These are phyloP conservation scores for Galerina marginata DNA, from an alignment of 768 basidiomycete genomes.

Conservation along the genomic window DNA sequence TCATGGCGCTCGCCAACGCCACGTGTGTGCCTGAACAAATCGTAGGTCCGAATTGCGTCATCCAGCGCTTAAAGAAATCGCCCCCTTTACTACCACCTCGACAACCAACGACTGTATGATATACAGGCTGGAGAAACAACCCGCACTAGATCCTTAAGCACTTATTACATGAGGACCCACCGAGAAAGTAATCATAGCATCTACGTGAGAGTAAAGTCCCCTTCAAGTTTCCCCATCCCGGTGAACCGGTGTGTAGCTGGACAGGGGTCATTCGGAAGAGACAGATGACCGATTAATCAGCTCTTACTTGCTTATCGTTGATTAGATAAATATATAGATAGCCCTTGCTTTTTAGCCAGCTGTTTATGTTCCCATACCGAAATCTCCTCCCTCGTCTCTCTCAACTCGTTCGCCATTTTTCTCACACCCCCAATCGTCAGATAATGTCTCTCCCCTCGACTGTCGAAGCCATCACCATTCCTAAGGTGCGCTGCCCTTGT, in stretches of 20 bases:
- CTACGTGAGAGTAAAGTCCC: constrained; percentile 1
- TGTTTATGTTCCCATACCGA: constrained; percentile 17
- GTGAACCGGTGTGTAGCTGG: constrained; percentile 2
- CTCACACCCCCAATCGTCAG: constrained; percentile 19
- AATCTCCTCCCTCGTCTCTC: constrained; percentile 14
- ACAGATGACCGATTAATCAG: constrained; percentile 20
- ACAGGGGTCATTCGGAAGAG: constrained; percentile 14
- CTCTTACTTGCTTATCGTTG: neutral
- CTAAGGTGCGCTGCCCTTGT: constrained; percentile 40
- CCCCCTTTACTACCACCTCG: neutral
- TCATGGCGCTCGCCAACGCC: no score
- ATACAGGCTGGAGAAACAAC: no score
- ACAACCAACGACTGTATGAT: no score
- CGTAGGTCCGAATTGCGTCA: neutral
- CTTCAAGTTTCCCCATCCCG: constrained; percentile 1
- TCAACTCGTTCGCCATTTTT: constrained; percentile 34
- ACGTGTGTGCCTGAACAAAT: no score
- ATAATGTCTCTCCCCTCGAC: constrained; percentile 62
- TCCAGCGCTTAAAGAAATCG: constrained; percentile 10
- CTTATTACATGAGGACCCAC: no score
- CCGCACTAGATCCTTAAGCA: no score
- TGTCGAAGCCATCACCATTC: constrained; percentile 74
- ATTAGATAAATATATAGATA: constrained; percentile 8
- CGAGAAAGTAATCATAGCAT: neutral
- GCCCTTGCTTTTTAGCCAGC: constrained; percentile 1